A percentile compares a stretch with the other conserved stretches of the same genome.
Evolutionary conservation across 2,329 filamentous ascomycete species (phyloP).

Genomic region (Ceratocystis colombiana): DNA sequence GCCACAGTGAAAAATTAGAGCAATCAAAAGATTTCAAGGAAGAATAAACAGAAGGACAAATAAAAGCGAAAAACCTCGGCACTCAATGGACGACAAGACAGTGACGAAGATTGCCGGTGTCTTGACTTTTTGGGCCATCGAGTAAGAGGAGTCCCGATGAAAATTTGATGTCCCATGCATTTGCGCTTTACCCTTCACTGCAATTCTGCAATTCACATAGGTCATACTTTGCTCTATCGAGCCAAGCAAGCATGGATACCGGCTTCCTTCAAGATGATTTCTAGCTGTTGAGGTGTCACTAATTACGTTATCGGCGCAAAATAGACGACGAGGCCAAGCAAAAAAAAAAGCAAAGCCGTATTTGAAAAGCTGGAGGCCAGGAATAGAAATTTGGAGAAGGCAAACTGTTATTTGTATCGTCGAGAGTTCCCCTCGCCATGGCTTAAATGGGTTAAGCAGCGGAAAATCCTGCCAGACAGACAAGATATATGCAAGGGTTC

Average conservation of each 20-base stretch:
- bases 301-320: slow-evolving; percentile 16
- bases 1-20: background rate
- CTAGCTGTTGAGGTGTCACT: slow-evolving; percentile 14
- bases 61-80: slow-evolving; percentile 7
- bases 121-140: slow-evolving; percentile 4
- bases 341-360: background rate
- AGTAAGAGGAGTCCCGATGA: slow-evolving; percentile 3
- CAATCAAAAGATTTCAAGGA: background rate
- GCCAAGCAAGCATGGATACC: slow-evolving; percentile 15
- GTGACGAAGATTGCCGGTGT: background rate
- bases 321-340: background rate
- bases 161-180: slow-evolving; percentile 21
- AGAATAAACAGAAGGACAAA: slow-evolving; percentile 14
- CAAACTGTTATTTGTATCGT: background rate
- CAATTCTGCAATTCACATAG: slow-evolving; percentile 4
- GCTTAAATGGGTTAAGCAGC: slow-evolving; percentile 7
- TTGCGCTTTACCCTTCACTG: slow-evolving; percentile 23
- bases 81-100: background rate
- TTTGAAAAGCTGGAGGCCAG: background rate
- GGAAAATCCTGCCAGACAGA: background rate
- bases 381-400: slow-evolving; percentile 13
- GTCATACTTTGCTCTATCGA: slow-evolving; percentile 18
- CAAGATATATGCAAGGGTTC: background rate
- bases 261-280: slow-evolving; percentile 17
- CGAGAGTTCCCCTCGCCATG: background rate